Percentiles rank a stretch among this genome's conserved stretches.
These are phyloP conservation scores for Pouteria glomerata DNA, from an alignment of 148 eudicot species.

Conservation along the genomic window DNA sequence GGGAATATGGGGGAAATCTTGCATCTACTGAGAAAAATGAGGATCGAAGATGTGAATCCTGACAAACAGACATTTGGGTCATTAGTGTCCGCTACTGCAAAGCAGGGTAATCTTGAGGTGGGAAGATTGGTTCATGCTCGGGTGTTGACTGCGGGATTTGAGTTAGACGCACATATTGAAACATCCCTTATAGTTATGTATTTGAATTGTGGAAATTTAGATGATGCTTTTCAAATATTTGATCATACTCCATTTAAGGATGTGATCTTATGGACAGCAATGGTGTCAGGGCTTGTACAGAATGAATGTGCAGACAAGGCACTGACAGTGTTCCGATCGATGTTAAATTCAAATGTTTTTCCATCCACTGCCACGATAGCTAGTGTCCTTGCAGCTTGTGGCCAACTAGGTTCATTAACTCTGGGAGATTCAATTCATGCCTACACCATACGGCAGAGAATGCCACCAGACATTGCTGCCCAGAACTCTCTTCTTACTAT, in stretches of 20 bases:
- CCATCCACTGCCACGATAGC: slow-evolving; percentile 67
- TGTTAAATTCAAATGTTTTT: slow-evolving; percentile 38
- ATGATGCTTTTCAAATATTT: slow-evolving; percentile 48
- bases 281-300: slow-evolving; percentile 90
- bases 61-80: slow-evolving; percentile 64
- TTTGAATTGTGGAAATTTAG: slow-evolving; percentile 41
- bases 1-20: slow-evolving; percentile 39
- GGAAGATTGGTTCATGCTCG: slow-evolving; percentile 61
- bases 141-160: slow-evolving; percentile 48
- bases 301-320: slow-evolving; percentile 54
- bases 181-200: slow-evolving; percentile 63
- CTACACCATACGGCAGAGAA: slow-evolving; percentile 45
- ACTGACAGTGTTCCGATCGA: slow-evolving; percentile 37
- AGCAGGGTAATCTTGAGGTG: slow-evolving; percentile 29
- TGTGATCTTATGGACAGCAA: slow-evolving; percentile 62
- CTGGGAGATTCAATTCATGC: slow-evolving; percentile 69
- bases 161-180: slow-evolving; percentile 43
- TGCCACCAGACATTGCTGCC: slow-evolving; percentile 43
- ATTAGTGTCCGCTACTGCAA: slow-evolving; percentile 38
- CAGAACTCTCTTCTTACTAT: slow-evolving; percentile 73
- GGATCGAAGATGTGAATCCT: slow-evolving; percentile 47
- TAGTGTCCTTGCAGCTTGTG: slow-evolving; percentile 72
- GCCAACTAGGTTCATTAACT: slow-evolving; percentile 36
- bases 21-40: slow-evolving; percentile 46
- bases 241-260: slow-evolving; percentile 52